Conservation (phyloP, 176 grass and related monocot species). For the Bromus sterilis region DNA sequence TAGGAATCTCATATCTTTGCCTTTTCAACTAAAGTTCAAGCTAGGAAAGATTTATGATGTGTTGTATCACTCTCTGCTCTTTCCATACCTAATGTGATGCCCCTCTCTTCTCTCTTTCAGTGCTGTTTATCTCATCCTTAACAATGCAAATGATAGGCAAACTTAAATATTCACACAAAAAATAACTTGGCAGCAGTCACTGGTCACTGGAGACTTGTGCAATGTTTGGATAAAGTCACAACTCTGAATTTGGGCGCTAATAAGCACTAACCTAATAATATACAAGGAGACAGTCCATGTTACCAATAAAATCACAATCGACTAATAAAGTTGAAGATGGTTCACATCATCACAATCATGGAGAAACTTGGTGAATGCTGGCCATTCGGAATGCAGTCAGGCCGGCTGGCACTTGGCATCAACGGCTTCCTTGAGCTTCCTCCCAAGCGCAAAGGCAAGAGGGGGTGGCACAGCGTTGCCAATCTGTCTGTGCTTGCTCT, state of each 20-base stretch:
- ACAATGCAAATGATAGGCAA: no score
- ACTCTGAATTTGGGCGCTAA: conserved; percentile 19
- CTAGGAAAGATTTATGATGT: neutral
- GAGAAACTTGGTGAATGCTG: neutral
- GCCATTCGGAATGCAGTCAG: neutral
- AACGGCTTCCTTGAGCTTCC: conserved; percentile 76
- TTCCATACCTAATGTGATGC: neutral
- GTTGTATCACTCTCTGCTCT: no score
- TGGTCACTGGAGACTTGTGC: neutral
- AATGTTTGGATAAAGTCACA: conserved; percentile 14
- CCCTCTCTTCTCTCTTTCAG: no score
- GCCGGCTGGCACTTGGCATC: conserved; percentile 6
- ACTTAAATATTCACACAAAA: no score
- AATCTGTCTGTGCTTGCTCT: conserved; percentile 92
- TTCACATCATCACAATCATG: neutral
- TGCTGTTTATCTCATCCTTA: no score
- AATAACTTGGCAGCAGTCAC: no score
- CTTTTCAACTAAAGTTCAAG: neutral
- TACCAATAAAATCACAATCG: neutral
- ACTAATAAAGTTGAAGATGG: neutral
- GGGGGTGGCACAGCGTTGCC: conserved; percentile 96
- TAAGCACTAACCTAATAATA: conserved; percentile 21
- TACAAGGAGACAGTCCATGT: neutral
- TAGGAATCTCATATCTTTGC: neutral
- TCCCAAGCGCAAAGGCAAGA: conserved; percentile 80